Conservation (phyloP, 2,329 filamentous ascomycete species). For the Fusarium sp. region DNA sequence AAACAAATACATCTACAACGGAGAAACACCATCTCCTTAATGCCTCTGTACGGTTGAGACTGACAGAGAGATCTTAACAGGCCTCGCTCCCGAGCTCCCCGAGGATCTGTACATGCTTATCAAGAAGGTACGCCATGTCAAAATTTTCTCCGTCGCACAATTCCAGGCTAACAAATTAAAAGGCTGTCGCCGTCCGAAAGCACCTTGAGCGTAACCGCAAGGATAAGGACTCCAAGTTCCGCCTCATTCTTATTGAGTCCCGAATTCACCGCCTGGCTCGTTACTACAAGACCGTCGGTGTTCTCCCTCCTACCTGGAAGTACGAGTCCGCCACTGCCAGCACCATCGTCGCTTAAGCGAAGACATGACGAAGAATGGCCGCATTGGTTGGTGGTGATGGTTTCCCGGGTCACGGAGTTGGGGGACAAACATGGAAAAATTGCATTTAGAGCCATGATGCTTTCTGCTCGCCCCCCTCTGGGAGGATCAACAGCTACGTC, state of each 20-base stretch:
- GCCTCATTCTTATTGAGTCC: conserved; percentile 99
- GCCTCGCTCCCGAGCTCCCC: conserved; percentile 97
- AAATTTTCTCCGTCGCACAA: neutral
- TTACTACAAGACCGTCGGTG: conserved; percentile 98
- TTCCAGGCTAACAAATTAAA: conserved; percentile 16
- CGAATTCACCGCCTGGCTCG: conserved; percentile 99
- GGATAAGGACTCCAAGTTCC: conserved; percentile 99
- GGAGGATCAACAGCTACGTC: conserved; percentile 45
- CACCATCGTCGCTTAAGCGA: conserved; percentile 87
- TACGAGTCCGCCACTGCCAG: conserved; percentile 98
- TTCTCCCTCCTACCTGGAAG: conserved; percentile 92
- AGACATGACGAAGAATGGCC: conserved; percentile 30
- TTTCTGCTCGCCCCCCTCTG: conserved; percentile 49
- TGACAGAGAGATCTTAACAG: conserved; percentile 92
- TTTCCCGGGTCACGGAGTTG: conserved; percentile 56
- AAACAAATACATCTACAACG: conserved; percentile 43
- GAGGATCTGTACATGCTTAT: conserved; percentile 99
- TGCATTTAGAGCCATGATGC: conserved; percentile 58
- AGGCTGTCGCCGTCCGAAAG: conserved; percentile 99
- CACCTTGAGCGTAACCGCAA: conserved; percentile 99
- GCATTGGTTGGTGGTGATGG: conserved; percentile 45
- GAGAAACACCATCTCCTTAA: conserved; percentile 44
- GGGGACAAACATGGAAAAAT: conserved; percentile 52
- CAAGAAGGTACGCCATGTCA: conserved; percentile 82
- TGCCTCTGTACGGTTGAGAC: conserved; percentile 92